phyloP scores from a whole-genome alignment of 768 basidiomycete genomes.

The Russula sp. region DNA sequence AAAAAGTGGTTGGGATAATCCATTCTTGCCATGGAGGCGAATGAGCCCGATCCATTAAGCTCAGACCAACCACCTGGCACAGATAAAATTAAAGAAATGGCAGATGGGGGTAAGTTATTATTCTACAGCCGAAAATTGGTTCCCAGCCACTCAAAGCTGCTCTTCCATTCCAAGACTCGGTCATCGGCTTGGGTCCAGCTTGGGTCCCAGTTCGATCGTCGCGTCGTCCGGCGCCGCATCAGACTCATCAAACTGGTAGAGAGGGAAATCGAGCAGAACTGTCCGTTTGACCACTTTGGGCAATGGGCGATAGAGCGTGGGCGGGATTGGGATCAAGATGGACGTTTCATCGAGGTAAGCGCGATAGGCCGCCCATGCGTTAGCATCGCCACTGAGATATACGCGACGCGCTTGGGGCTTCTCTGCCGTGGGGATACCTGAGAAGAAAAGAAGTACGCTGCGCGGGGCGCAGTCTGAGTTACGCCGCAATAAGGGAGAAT shows the following conservation, averaged over 20 bases:
- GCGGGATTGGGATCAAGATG: conserved; percentile 61
- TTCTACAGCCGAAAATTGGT: background rate
- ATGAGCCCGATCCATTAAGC: too few species aligned
- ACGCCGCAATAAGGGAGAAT: background rate
- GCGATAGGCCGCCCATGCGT: conserved; percentile 54
- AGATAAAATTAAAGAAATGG: background rate
- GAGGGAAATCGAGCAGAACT: conserved; percentile 58
- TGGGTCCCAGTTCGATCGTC: background rate
- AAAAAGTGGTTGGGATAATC: too few species aligned
- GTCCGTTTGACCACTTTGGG: conserved; percentile 53
- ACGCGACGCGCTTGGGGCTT: conserved; percentile 56
- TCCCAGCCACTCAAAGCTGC: background rate
- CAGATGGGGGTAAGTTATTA: too few species aligned
- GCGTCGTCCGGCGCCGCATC: background rate
- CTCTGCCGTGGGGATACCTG: conserved; percentile 68
- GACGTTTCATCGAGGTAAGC: conserved; percentile 55
- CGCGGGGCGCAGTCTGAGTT: conserved; percentile 30
- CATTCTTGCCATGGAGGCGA: too few species aligned
- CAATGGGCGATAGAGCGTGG: conserved; percentile 49
- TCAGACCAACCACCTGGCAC: background rate
- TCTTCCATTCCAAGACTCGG: background rate
- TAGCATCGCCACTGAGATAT: conserved; percentile 11
- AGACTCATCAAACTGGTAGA: conserved; percentile 50
- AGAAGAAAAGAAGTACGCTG: conserved; percentile 61
- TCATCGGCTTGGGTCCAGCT: too few species aligned